A percentile compares a stretch with the other conserved stretches of the same genome.
Evolutionary conservation across 768 basidiomycete genomes (phyloP).

Genomic region (Serendipita vermifera): DNA sequence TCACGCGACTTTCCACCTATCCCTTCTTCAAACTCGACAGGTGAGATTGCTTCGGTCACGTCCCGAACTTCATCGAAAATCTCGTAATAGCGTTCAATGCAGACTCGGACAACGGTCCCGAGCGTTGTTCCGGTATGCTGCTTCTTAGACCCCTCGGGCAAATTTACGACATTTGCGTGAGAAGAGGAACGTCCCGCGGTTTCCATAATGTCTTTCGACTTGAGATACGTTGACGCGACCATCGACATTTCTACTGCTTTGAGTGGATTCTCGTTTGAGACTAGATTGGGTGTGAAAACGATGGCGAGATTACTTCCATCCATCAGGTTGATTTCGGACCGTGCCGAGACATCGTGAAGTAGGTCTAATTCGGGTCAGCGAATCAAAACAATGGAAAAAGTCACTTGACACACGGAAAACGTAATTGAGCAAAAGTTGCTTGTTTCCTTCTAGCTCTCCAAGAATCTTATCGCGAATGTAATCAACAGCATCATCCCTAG

Average conservation of each 20-base stretch:
- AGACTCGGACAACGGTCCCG: slow-evolving; percentile 57
- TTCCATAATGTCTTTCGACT: slow-evolving; percentile 6
- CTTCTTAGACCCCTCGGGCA: too few relatives aligned
- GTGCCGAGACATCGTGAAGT: slow-evolving; percentile 64
- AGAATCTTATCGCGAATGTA: slow-evolving; percentile 62
- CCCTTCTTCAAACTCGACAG: not conserved
- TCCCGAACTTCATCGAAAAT: slow-evolving; percentile 73
- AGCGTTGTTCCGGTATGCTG: slow-evolving; percentile 49
- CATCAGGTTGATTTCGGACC: slow-evolving; percentile 59
- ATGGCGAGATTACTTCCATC: slow-evolving; percentile 71
- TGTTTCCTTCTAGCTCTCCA: slow-evolving; percentile 34
- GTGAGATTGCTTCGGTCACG: slow-evolving; percentile 40
- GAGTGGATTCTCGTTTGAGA: slow-evolving; percentile 52
- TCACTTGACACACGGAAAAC: slow-evolving; percentile 40
- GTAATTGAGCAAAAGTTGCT: slow-evolving; percentile 49
- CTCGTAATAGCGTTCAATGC: slow-evolving; percentile 74
- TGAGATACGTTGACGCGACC: slow-evolving; percentile 21
- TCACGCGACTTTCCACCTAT: not conserved
- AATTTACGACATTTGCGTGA: too few relatives aligned
- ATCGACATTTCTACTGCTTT: slow-evolving; percentile 64
- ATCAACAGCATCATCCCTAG: slow-evolving; percentile 24
- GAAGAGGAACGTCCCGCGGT: too few relatives aligned
- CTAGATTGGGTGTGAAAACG: slow-evolving; percentile 67
- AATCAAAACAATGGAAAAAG: slow-evolving; percentile 15
- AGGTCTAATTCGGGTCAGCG: slow-evolving; percentile 38